These are phyloP conservation scores for Pyrus bretschneideri DNA, from an alignment of 306 rosid genomes.

Conservation along the genomic window DNA sequence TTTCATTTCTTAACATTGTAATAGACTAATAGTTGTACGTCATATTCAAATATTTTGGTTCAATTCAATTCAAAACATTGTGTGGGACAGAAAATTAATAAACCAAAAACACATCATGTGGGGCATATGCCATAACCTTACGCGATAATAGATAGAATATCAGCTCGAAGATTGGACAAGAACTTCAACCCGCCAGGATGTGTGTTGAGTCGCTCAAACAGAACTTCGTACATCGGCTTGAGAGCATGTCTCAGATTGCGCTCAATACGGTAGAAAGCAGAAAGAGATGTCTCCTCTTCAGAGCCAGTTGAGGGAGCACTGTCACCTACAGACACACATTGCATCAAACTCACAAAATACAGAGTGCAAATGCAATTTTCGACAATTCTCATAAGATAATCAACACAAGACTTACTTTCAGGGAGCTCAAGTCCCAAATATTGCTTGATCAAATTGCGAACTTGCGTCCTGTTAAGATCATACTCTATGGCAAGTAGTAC, in stretches of 20 bases:
- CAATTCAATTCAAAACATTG: background rate
- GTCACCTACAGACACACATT: constrained; percentile 28
- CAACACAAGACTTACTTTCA: constrained; percentile 42
- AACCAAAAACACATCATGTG: background rate
- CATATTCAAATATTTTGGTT: too few species aligned
- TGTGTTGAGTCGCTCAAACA: constrained; percentile 83
- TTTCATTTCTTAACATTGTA: background rate
- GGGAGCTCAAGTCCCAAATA: constrained; percentile 82
- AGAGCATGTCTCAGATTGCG: constrained; percentile 76
- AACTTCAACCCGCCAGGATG: constrained; percentile 86
- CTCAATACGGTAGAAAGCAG: constrained; percentile 73
- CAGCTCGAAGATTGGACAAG: constrained; percentile 72
- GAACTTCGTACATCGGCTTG: constrained; percentile 74
- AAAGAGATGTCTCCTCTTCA: constrained; percentile 46
- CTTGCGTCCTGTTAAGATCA: constrained; percentile 72
- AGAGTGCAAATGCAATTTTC: background rate
- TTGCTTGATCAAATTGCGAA: constrained; percentile 66
- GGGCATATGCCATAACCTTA: constrained; percentile 41
- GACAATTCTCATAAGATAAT: background rate
- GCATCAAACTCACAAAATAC: constrained; percentile 6
- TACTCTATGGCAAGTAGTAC: constrained; percentile 71
- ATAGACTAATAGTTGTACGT: background rate
- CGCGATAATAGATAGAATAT: constrained; percentile 68
- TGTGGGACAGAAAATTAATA: background rate
- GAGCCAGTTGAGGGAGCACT: constrained; percentile 36